A percentile compares a stretch with the other conserved stretches of the same genome.
Evolutionary conservation across 495 filamentous ascomycete genomes (phyloP).

Genomic region (Cenococcum geophilum): DNA sequence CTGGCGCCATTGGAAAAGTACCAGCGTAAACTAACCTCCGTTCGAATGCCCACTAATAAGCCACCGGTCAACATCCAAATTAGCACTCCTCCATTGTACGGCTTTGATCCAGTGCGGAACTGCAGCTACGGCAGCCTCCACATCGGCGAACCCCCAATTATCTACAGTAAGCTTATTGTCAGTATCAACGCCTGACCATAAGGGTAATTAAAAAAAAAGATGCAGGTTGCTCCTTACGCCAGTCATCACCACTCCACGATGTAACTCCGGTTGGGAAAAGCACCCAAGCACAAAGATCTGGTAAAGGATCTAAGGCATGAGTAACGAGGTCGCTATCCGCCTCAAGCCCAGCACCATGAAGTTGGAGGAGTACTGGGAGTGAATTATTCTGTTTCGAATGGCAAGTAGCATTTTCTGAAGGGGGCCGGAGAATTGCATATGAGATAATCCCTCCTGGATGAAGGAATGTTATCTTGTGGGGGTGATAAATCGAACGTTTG

Average conservation of each 20-base stretch:
- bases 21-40: constrained; percentile 38
- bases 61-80: constrained; percentile 46
- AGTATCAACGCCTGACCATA: constrained; percentile 9
- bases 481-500: constrained; percentile 36
- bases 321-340: constrained; percentile 45
- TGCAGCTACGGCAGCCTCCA: constrained; percentile 47
- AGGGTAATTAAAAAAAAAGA: neutral
- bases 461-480: constrained; percentile 53
- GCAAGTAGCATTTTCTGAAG: constrained; percentile 43
- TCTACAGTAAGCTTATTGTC: constrained; percentile 37
- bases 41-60: constrained; percentile 55
- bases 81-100: constrained; percentile 45
- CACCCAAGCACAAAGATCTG: constrained; percentile 52
- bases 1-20: neutral
- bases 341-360: constrained; percentile 57
- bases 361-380: constrained; percentile 44
- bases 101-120: constrained; percentile 49
- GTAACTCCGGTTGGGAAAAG: constrained; percentile 56
- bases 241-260: constrained; percentile 58
- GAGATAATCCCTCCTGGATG: constrained; percentile 54
- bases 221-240: constrained; percentile 43
- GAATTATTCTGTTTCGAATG: constrained; percentile 1
- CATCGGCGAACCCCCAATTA: constrained; percentile 53
- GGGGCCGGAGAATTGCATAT: constrained; percentile 55
- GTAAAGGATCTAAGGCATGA: constrained; percentile 45